These are phyloP conservation scores for Naematelia encephala DNA, from an alignment of 768 basidiomycete species.

Conservation along the genomic window DNA sequence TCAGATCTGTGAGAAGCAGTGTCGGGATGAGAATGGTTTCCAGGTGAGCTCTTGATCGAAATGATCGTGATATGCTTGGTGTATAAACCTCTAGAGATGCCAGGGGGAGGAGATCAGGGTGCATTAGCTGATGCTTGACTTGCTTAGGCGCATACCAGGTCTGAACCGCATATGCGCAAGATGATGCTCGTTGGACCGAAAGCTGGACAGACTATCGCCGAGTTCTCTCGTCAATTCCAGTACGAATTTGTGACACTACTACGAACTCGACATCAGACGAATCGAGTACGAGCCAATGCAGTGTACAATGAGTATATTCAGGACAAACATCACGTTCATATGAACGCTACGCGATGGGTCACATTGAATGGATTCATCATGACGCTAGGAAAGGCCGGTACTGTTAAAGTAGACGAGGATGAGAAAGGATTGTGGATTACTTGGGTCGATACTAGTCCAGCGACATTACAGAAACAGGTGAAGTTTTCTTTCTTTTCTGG, in stretches of 20 bases:
- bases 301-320: constrained; percentile 98
- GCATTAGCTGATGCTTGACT: not conserved
- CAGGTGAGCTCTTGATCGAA: constrained; percentile 42
- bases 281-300: constrained; percentile 87
- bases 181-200: constrained; percentile 96
- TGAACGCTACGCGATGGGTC: constrained; percentile 98
- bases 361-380: constrained; percentile 95
- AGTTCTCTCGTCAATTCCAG: constrained; percentile 85
- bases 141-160: constrained; percentile 26
- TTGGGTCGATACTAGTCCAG: constrained; percentile 96
- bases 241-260: constrained; percentile 86
- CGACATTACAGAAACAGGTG: constrained; percentile 85
- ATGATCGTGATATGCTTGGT: no score
- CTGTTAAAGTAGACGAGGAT: constrained; percentile 92
- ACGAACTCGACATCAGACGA: constrained; percentile 88
- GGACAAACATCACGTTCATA: constrained; percentile 90
- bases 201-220: constrained; percentile 84
- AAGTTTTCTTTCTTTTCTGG: constrained; percentile 8
- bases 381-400: constrained; percentile 76
- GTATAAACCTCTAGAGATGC: no score
- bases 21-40: constrained; percentile 96
- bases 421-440: constrained; percentile 97
- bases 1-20: constrained; percentile 98
- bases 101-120: not conserved
- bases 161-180: constrained; percentile 87